Conservation (phyloP, 2,329 filamentous ascomycete genomes). For the Penicillium sumatraense region DNA sequence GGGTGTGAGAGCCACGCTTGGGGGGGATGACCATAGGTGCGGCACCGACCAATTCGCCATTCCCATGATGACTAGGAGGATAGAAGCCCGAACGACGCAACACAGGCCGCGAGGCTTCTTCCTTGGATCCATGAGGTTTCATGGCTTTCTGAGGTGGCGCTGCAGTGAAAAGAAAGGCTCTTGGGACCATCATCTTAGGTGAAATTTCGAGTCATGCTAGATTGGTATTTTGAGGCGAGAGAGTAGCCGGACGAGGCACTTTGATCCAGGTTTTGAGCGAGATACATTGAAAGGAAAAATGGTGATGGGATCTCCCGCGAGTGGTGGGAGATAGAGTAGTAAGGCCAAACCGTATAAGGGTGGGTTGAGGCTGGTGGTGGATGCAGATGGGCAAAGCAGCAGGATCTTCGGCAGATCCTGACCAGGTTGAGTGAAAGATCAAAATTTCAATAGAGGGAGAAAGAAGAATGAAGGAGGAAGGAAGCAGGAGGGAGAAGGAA, state of each 20-base stretch:
- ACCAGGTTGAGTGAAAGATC: no score
- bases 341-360: constrained; percentile 11
- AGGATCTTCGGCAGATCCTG: no score
- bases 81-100: constrained; percentile 25
- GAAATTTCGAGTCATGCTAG: constrained; percentile 20
- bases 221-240: constrained; percentile 18
- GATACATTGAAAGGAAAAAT: constrained; percentile 41
- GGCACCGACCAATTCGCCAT: constrained; percentile 27
- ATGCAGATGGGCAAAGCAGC: background rate
- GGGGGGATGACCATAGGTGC: constrained; percentile 42
- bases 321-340: constrained; percentile 13
- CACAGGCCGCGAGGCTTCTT: constrained; percentile 15
- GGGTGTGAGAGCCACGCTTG: constrained; percentile 32
- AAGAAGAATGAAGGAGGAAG: background rate
- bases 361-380: constrained; percentile 1
- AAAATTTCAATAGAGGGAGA: no score
- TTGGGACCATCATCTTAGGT: constrained; percentile 47
- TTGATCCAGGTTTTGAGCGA: constrained; percentile 44
- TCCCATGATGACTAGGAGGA: constrained; percentile 12
- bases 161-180: constrained; percentile 44
- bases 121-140: constrained; percentile 12
- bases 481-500: background rate
- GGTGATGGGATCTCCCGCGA: constrained; percentile 14
- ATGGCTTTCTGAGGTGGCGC: constrained; percentile 30
- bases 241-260: constrained; percentile 44